These are phyloP conservation scores for Coniophora puteana DNA, from an alignment of 1,284 basidiomycete genomes.

Conservation along the genomic window DNA sequence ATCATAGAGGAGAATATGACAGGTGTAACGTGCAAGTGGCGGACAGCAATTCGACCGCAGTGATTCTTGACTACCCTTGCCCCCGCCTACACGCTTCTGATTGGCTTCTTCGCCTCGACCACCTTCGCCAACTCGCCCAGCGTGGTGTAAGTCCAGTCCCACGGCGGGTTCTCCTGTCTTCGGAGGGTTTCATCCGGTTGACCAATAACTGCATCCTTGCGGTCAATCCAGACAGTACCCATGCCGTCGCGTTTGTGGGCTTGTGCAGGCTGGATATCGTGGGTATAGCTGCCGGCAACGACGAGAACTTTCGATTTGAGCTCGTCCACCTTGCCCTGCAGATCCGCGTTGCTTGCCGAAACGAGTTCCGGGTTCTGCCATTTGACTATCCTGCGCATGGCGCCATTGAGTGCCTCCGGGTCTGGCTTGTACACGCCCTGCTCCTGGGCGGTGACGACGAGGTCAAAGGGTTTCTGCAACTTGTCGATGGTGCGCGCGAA, in stretches of 20 bases:
- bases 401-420: slow-evolving; percentile 40
- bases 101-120: slow-evolving; percentile 37
- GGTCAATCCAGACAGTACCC: slow-evolving; percentile 60
- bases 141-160: slow-evolving; percentile 52
- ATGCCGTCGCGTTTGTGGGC: slow-evolving; percentile 47
- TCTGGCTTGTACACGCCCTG: slow-evolving; percentile 64
- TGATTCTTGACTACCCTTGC: too few relatives aligned
- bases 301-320: slow-evolving; percentile 45
- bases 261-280: slow-evolving; percentile 56
- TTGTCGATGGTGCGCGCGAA: slow-evolving; percentile 58
- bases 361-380: slow-evolving; percentile 31
- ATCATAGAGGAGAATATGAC: too few relatives aligned
- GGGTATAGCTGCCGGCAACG: slow-evolving; percentile 55
- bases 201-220: slow-evolving; percentile 45
- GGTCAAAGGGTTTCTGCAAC: slow-evolving; percentile 58
- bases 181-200: too few relatives aligned
- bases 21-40: too few relatives aligned
- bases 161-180: slow-evolving; percentile 25
- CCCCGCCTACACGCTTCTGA: background rate
- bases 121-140: slow-evolving; percentile 53
- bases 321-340: slow-evolving; percentile 36
- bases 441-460: slow-evolving; percentile 54
- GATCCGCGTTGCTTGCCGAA: slow-evolving; percentile 19
- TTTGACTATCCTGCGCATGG: slow-evolving; percentile 45
- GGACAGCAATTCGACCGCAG: too few relatives aligned